Evolutionary conservation across 176 grass and related monocot species (phyloP), one percentile per base, ranked within the genome.

Genomic region (Rhynchospora breviuscula): DNA sequence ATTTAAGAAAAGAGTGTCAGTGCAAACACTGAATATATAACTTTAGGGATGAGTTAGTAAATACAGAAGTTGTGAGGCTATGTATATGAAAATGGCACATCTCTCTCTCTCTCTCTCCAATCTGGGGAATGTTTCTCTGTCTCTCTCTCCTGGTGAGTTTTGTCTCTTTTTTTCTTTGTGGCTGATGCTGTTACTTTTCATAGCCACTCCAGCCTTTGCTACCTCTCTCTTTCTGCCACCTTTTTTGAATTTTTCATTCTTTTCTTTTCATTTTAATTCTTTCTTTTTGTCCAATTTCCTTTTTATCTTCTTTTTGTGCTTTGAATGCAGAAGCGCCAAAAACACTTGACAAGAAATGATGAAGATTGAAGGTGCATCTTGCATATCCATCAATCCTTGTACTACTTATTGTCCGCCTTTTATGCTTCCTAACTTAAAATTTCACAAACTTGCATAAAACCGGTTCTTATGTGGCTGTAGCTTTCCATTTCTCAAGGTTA

Each of bases 131-230:
- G 80, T 82, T 77, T 77, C 13, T 66, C 35, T 14, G 5, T 51
- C 79, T 58, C 67, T 58, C 67, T 23, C 72, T 48, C 7, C 64
- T 48, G 7, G 17, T 57, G 79, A 75, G 59, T 80, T 84, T 90
- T 93, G 85, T 90, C 88, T 90, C 79, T 81, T 84, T 93, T 93
- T 90, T 78, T 25, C 75, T 76, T 71, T 61, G 79, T 58, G 79
- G 86, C 73, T 67, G 87, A 64, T 69, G 84, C 80, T 71, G 86
- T 83, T 59, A 56, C 87, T 87, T 87, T 92, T 61, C 88, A 80
- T 83, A 86, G 88, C 85, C 47, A 72, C 49, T 89, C 57, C 91
- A 90, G 88, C 14, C 88, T 90, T 90, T 90, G 91, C 72, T 67
- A 87, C 88, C 91, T 92, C 80, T 83, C 83, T 82, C 61, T 82